Conservation (phyloP, 1,284 basidiomycete genomes). For the Thelephora terrestris region DNA sequence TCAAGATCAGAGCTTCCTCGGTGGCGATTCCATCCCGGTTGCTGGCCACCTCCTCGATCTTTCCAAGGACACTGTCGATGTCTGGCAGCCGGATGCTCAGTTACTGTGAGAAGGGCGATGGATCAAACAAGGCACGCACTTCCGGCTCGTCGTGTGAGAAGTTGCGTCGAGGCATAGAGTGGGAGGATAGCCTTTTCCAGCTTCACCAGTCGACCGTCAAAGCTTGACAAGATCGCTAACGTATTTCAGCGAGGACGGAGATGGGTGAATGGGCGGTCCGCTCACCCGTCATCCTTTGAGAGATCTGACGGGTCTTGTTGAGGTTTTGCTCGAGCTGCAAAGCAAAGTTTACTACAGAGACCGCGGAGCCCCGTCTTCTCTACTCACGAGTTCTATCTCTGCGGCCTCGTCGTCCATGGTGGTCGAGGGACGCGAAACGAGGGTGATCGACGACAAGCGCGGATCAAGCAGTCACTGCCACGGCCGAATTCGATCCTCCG, state of each 20-base stretch:
- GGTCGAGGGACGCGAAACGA: background rate
- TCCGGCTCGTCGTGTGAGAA: slow-evolving; percentile 56
- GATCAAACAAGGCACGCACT: slow-evolving; percentile 34
- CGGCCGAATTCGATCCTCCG: background rate
- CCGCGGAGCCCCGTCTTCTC: background rate
- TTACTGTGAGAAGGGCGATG: background rate
- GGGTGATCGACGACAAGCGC: background rate
- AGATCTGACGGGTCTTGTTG: slow-evolving; percentile 73
- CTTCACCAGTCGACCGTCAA: slow-evolving; percentile 66
- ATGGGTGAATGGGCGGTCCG: slow-evolving; percentile 3
- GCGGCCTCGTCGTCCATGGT: slow-evolving; percentile 68
- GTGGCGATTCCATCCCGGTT: slow-evolving; percentile 66
- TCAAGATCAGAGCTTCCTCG: slow-evolving; percentile 65
- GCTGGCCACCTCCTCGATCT: slow-evolving; percentile 69
- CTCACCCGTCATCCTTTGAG: slow-evolving; percentile 73
- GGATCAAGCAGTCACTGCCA: background rate
- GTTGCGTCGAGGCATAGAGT: slow-evolving; percentile 62
- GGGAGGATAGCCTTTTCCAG: slow-evolving; percentile 75
- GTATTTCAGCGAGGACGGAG: background rate
- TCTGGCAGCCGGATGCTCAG: slow-evolving; percentile 31
- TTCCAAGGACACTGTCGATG: slow-evolving; percentile 64
- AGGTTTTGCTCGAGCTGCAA: slow-evolving; percentile 75
- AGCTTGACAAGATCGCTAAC: slow-evolving; percentile 65
- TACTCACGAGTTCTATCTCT: slow-evolving; percentile 60
- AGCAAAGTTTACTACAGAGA: background rate